These are phyloP conservation scores for Pseudonitzschia multiseries DNA, from an alignment of 108 stramenopile species.

Conservation along the genomic window DNA sequence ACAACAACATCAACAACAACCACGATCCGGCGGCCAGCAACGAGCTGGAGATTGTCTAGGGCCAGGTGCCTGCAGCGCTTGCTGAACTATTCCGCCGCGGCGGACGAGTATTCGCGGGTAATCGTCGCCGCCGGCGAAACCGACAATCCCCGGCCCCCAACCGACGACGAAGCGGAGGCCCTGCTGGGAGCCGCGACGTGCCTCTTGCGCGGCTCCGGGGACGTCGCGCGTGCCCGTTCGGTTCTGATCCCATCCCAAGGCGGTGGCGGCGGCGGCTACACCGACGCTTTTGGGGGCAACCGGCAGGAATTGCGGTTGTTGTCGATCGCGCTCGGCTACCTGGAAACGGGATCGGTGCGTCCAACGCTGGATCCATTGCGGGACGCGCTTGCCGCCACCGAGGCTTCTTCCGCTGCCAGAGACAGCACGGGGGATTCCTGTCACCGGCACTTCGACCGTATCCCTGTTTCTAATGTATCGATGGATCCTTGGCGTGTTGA, in stretches of 20 bases:
- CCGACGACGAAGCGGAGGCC: slow-evolving; percentile 5
- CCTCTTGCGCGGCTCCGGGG: slow-evolving; percentile 23
- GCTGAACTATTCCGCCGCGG: slow-evolving; percentile 52
- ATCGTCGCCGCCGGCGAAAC: not conserved
- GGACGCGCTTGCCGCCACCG: not conserved
- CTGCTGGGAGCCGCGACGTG: slow-evolving; percentile 43
- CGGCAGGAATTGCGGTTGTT: not conserved
- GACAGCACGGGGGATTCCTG: not conserved
- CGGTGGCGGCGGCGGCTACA: not conserved
- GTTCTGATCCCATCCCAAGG: not conserved
- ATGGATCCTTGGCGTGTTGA: not conserved
- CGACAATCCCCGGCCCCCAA: not conserved
- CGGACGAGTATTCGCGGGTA: slow-evolving; percentile 28
- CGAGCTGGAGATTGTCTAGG: slow-evolving; percentile 33
- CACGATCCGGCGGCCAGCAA: not conserved
- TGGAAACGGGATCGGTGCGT: not conserved
- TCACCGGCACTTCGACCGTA: no score
- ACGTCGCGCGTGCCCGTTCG: not conserved
- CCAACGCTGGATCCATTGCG: not conserved
- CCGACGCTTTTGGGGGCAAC: not conserved
- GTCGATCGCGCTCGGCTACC: not conserved
- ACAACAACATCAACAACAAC: not conserved
- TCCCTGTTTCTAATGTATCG: slow-evolving; percentile 6
- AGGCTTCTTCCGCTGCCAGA: no score
- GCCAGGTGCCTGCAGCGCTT: slow-evolving; percentile 58